These are phyloP conservation scores for Aciculosporium take DNA, from an alignment of 2,329 filamentous ascomycete species.

Conservation along the genomic window DNA sequence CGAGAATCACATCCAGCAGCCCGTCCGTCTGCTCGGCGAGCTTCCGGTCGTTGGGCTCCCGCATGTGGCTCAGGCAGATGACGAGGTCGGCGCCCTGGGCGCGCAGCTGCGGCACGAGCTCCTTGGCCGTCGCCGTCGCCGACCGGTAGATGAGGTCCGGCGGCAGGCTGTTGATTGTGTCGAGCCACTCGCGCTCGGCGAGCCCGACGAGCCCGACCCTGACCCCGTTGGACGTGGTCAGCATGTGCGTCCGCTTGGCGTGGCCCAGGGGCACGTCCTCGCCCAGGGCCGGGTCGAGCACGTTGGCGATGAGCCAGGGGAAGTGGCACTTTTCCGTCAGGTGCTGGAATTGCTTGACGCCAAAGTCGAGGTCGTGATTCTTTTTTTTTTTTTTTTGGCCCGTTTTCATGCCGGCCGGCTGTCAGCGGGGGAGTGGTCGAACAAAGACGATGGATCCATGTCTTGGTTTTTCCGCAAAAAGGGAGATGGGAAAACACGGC, in stretches of 20 bases:
- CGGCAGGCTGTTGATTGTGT: slow-evolving; percentile 74
- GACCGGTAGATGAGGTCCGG: slow-evolving; percentile 72
- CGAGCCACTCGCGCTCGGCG: slow-evolving; percentile 78
- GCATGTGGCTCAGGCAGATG: slow-evolving; percentile 69
- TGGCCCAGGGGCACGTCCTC: slow-evolving; percentile 61
- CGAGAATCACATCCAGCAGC: slow-evolving; percentile 70
- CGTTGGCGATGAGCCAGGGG: slow-evolving; percentile 81
- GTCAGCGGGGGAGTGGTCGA: too few relatives aligned
- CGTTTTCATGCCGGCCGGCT: too few relatives aligned
- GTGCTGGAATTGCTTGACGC: slow-evolving; percentile 64
- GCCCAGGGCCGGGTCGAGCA: slow-evolving; percentile 70
- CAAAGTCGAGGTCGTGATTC: slow-evolving; percentile 91
- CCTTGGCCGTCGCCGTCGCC: slow-evolving; percentile 58
- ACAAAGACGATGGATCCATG: too few relatives aligned
- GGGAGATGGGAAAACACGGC: slow-evolving; percentile 16
- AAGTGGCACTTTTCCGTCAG: slow-evolving; percentile 64
- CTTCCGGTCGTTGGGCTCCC: slow-evolving; percentile 82
- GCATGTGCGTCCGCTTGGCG: slow-evolving; percentile 58
- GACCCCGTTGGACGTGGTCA: slow-evolving; percentile 69
- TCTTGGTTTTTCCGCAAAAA: too few relatives aligned
- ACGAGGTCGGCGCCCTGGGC: slow-evolving; percentile 70
- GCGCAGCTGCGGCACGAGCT: slow-evolving; percentile 59
- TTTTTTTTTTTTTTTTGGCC: too few relatives aligned
- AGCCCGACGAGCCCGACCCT: slow-evolving; percentile 77
- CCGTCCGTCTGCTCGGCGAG: slow-evolving; percentile 61